phyloP scores from a whole-genome alignment of 106 monocot genomes.

The Dioscorea zingiberensis region DNA sequence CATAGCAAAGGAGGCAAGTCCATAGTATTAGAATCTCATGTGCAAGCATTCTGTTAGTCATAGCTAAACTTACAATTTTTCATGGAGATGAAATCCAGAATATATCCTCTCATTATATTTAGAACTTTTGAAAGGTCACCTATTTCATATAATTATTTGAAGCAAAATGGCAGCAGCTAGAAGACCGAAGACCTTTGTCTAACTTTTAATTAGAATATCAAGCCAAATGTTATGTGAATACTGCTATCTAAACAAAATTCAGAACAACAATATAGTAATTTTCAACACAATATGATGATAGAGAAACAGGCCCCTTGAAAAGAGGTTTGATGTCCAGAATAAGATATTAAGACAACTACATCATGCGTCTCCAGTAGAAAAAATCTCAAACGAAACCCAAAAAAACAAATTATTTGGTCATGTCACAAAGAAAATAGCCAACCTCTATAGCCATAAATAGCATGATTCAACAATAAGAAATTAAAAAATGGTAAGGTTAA shows the following conservation, averaged over 20 bases:
- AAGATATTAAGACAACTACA: neutral
- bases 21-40: too few species aligned
- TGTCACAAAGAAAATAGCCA: too few species aligned
- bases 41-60: neutral
- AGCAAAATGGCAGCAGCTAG: too few species aligned
- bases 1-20: too few species aligned
- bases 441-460: too few species aligned
- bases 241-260: neutral
- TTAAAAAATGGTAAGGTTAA: neutral
- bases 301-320: neutral
- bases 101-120: neutral
- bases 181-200: neutral
- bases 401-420: too few species aligned
- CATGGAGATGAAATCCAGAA: neutral
- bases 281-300: neutral
- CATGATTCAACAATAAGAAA: neutral
- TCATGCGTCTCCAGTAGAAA: neutral
- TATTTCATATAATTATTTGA: neutral
- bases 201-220: neutral
- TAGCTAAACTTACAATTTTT: neutral
- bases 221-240: neutral
- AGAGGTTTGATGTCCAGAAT: neutral
- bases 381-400: neutral
- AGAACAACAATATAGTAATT: neutral
- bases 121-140: neutral